A percentile compares a stretch with the other conserved stretches of the same genome.
These are phyloP conservation scores for Talaromyces amestolkiae DNA, from an alignment of 2,329 filamentous ascomycete genomes.

Conservation along the genomic window DNA sequence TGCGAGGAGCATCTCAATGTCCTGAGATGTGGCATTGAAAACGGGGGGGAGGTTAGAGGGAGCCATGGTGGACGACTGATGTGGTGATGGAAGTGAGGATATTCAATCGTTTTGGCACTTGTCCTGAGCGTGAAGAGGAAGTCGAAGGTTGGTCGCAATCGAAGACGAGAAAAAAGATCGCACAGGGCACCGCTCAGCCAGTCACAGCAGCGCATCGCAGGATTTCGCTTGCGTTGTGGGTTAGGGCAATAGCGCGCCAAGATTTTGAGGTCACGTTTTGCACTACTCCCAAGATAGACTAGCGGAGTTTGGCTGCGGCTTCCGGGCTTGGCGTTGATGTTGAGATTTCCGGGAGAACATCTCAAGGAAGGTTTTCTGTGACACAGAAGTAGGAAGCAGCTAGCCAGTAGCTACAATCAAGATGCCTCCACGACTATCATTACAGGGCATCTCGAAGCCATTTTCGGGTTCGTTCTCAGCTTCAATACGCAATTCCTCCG, in stretches of 20 bases:
- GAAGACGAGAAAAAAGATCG: constrained; percentile 32
- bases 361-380: not conserved
- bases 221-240: constrained; percentile 42
- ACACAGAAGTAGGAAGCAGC: not conserved
- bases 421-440: constrained; percentile 68
- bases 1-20: constrained; percentile 99
- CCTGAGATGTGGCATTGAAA: constrained; percentile 96
- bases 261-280: constrained; percentile 23
- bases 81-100: constrained; percentile 35
- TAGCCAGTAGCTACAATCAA: constrained; percentile 26
- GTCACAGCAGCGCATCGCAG: constrained; percentile 20
- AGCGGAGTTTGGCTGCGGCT: constrained; percentile 22
- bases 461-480: constrained; percentile 55
- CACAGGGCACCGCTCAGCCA: constrained; percentile 26
- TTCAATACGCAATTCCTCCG: not conserved
- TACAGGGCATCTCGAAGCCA: constrained; percentile 59
- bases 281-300: constrained; percentile 21
- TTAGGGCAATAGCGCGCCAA: constrained; percentile 37
- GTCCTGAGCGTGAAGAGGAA: constrained; percentile 27
- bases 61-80: constrained; percentile 77
- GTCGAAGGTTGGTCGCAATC: constrained; percentile 22
- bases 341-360: constrained; percentile 31
- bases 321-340: constrained; percentile 21
- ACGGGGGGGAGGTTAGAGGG: constrained; percentile 87
- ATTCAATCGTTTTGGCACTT: constrained; percentile 48